These are phyloP conservation scores for Talaromyces sp. DNA, from an alignment of 2,329 filamentous ascomycete genomes.

Conservation along the genomic window DNA sequence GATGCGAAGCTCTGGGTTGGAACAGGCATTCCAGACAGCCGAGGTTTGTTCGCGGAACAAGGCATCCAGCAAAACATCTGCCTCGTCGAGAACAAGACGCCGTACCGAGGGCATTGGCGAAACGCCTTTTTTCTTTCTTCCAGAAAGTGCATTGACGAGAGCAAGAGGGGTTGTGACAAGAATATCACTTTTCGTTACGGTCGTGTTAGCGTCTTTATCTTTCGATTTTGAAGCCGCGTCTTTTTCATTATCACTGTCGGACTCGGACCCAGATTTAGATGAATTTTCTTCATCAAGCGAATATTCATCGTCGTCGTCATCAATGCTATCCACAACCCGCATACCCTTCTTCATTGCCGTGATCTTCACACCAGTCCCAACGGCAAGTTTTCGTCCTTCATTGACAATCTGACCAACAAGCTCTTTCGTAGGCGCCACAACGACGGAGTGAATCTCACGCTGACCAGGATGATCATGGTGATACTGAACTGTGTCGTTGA, in stretches of 20 bases:
- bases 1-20: slow-evolving; percentile 61
- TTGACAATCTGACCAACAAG: slow-evolving; percentile 73
- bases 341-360: slow-evolving; percentile 83
- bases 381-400: slow-evolving; percentile 76
- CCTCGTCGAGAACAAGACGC: slow-evolving; percentile 82
- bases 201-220: slow-evolving; percentile 31
- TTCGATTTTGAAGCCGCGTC: slow-evolving; percentile 20
- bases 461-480: slow-evolving; percentile 46
- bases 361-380: slow-evolving; percentile 72
- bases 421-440: slow-evolving; percentile 76
- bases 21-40: slow-evolving; percentile 75
- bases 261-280: slow-evolving; percentile 30
- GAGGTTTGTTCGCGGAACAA: slow-evolving; percentile 87
- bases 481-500: slow-evolving; percentile 65
- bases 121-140: slow-evolving; percentile 38
- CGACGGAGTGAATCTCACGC: slow-evolving; percentile 61
- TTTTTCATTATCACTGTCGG: slow-evolving; percentile 29
- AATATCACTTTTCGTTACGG: slow-evolving; percentile 68
- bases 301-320: slow-evolving; percentile 27
- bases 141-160: slow-evolving; percentile 67
- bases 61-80: slow-evolving; percentile 86
- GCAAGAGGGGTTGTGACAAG: slow-evolving; percentile 75
- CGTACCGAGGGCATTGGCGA: slow-evolving; percentile 60
- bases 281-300: not conserved
- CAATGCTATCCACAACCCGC: slow-evolving; percentile 53